Evolutionary conservation across 139 green algal genomes (phyloP).

Genomic region (Microglena sp.): DNA sequence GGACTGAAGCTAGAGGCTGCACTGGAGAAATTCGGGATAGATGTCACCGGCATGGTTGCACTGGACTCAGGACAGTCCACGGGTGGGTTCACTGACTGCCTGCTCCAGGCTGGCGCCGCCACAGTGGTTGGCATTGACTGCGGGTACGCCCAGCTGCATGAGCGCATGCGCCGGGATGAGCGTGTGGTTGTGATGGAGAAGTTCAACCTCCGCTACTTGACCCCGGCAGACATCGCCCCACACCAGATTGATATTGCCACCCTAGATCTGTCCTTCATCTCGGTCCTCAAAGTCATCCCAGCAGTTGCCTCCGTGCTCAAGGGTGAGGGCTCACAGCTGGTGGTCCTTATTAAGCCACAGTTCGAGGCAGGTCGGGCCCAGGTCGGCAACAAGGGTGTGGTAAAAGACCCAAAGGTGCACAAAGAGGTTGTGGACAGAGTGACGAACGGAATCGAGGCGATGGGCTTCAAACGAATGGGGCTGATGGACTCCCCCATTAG

Average conservation of each 20-base stretch:
- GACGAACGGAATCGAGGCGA: constrained; percentile 33
- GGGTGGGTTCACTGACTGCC: constrained; percentile 94
- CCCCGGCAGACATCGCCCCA: background rate
- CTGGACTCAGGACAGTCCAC: constrained; percentile 92
- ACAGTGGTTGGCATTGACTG: constrained; percentile 36
- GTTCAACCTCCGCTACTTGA: constrained; percentile 84
- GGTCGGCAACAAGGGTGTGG: constrained; percentile 69
- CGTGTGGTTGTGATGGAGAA: constrained; percentile 83
- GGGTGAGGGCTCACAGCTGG: constrained; percentile 34
- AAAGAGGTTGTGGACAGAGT: constrained; percentile 41
- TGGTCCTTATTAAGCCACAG: constrained; percentile 95
- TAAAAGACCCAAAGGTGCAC: constrained; percentile 64
- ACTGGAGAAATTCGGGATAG: constrained; percentile 70
- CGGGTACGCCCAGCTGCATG: background rate
- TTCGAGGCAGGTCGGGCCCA: constrained; percentile 82
- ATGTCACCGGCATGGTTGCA: constrained; percentile 50
- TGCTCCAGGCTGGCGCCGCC: constrained; percentile 77
- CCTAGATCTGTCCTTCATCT: constrained; percentile 96
- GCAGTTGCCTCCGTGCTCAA: constrained; percentile 14
- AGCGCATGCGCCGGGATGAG: constrained; percentile 66
- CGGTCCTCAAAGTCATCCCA: constrained; percentile 67
- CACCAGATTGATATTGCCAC: constrained; percentile 49
- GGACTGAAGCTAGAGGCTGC: constrained; percentile 91
- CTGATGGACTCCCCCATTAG: constrained; percentile 3
- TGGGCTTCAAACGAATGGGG: constrained; percentile 33